Evolutionary conservation across 2,329 filamentous ascomycete species (phyloP).

Genomic region (Aspergillus brasiliensis): DNA sequence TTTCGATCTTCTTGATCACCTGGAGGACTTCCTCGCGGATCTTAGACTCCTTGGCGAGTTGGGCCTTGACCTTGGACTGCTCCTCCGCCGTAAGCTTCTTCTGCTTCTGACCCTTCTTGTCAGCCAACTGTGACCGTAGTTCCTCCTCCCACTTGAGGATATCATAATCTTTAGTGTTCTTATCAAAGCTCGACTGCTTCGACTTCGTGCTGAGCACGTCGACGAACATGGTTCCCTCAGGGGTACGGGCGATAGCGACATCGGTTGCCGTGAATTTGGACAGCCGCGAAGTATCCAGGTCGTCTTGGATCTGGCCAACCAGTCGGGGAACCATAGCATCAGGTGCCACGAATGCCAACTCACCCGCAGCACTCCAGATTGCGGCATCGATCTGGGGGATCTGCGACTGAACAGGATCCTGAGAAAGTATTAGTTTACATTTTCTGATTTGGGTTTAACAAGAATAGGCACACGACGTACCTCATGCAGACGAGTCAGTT

Average conservation of each 20-base stretch:
- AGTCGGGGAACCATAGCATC: conserved; percentile 76
- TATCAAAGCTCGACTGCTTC: conserved; percentile 70
- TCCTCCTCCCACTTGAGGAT: conserved; percentile 98
- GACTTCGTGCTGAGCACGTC: conserved; percentile 87
- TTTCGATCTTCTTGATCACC: conserved; percentile 70
- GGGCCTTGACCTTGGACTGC: conserved; percentile 83
- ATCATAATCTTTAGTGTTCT: conserved; percentile 93
- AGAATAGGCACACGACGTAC: conserved; percentile 44
- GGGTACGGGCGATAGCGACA: conserved; percentile 88
- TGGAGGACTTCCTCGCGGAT: conserved; percentile 73
- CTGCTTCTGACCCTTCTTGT: conserved; percentile 81
- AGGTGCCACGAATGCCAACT: conserved; percentile 90
- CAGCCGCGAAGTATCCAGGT: conserved; percentile 72
- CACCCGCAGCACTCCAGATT: conserved; percentile 81
- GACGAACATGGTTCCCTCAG: conserved; percentile 83
- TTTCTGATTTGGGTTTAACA: neutral
- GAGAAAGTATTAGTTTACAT: conserved; percentile 2
- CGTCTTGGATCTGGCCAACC: conserved; percentile 70
- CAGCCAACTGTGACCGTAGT: conserved; percentile 78
- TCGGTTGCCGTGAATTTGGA: conserved; percentile 78
- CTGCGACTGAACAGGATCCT: conserved; percentile 39
- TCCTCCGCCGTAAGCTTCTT: conserved; percentile 92
- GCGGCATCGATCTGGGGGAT: conserved; percentile 58
- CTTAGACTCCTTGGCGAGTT: conserved; percentile 80
- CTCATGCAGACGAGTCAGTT: conserved; percentile 63